A percentile compares a stretch with the other conserved stretches of the same genome.
phyloP scores from a whole-genome alignment of 306 rosid species.

The Casuarina cunninghamiana region DNA sequence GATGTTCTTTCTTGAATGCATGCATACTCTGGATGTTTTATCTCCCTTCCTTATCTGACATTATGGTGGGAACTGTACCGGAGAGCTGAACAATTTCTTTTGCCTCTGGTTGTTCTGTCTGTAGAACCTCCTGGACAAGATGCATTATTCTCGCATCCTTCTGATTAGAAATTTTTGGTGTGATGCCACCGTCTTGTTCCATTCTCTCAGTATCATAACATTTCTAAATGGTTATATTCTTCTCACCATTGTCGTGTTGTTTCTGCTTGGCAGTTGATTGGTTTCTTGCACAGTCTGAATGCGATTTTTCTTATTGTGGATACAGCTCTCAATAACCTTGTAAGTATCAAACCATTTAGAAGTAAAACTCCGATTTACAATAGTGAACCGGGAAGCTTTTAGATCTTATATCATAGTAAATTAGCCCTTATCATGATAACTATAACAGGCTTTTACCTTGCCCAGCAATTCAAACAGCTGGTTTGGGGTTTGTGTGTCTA shows the following conservation, averaged over 20 bases:
- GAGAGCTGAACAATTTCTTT: too few species aligned
- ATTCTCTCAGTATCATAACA: not conserved
- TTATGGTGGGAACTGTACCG: too few species aligned
- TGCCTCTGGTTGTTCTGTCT: too few species aligned
- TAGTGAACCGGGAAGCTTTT: not conserved
- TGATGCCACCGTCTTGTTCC: not conserved
- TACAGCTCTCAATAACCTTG: constrained; percentile 68
- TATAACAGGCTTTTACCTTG: not conserved
- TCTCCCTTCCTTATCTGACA: not conserved
- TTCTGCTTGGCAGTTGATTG: constrained; percentile 60
- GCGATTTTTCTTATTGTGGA: constrained; percentile 68
- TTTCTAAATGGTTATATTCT: not conserved
- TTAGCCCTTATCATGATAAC: not conserved
- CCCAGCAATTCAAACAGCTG: not conserved
- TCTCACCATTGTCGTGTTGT: not conserved
- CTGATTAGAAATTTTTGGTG: not conserved
- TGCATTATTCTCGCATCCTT: too few species aligned
- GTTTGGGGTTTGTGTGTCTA: not conserved
- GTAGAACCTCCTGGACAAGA: too few species aligned
- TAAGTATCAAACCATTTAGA: constrained; percentile 35
- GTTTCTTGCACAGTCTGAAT: constrained; percentile 69
- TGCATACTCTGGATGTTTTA: not conserved
- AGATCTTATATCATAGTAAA: not conserved
- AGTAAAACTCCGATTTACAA: constrained; percentile 2
- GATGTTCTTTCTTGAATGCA: not conserved